Percentiles rank a stretch among this genome's conserved stretches.
These are phyloP conservation scores for Haplographium delicatum DNA, from an alignment of 495 filamentous ascomycete species.

Conservation along the genomic window DNA sequence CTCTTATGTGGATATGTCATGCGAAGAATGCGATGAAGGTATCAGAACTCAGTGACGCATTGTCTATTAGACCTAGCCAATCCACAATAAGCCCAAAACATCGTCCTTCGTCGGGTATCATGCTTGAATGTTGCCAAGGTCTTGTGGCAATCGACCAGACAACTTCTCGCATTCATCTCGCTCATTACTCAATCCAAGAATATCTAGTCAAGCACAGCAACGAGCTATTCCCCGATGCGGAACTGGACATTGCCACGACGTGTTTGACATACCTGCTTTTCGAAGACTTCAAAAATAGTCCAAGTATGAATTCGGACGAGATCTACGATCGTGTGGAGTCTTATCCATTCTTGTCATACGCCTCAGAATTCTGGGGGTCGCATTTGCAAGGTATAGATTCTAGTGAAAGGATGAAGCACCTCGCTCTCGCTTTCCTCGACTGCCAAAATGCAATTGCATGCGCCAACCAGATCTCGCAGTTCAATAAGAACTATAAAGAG, in stretches of 20 bases:
- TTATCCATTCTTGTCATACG: neutral
- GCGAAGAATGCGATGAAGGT: neutral
- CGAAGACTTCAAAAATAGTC: neutral
- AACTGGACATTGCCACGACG: neutral
- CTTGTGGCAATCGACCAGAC: neutral
- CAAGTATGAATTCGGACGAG: neutral
- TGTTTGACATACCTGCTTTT: neutral
- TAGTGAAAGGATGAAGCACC: neutral
- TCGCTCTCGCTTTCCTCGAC: neutral
- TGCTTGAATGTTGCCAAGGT: conserved; percentile 3
- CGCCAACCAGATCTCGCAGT: neutral
- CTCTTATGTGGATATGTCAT: conserved; percentile 5
- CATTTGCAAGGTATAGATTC: neutral
- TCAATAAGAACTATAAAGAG: neutral
- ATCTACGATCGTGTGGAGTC: neutral
- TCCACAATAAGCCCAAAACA: neutral
- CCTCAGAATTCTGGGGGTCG: neutral
- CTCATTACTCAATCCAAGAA: conserved; percentile 3
- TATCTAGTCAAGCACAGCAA: neutral
- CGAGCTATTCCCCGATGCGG: neutral
- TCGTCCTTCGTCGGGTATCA: neutral
- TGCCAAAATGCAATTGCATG: neutral
- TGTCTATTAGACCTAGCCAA: neutral
- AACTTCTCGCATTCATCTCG: neutral
- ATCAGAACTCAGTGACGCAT: neutral